Conservation (phyloP, 208 protist genomes). For the Phytomonas sp. region DNA sequence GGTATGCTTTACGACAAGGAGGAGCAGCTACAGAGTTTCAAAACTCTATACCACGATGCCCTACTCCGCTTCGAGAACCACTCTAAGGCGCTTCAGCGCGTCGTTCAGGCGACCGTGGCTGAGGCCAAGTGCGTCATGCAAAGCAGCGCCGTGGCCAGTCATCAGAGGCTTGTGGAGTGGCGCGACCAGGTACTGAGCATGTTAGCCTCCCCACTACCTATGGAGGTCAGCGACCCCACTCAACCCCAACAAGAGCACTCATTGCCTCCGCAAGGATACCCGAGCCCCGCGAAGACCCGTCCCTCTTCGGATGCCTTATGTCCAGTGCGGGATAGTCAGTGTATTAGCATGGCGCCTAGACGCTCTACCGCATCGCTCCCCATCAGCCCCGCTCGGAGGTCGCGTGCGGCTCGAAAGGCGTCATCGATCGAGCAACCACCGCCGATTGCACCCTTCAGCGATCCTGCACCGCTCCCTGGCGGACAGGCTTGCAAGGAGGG, state of each 20-base stretch:
- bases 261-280: not conserved
- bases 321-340: not conserved
- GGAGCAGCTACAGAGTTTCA: constrained; percentile 51
- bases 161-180: constrained; percentile 45
- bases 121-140: constrained; percentile 29
- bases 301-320: not conserved
- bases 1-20: constrained; percentile 63
- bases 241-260: not conserved
- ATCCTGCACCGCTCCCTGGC: too few species aligned
- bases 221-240: not conserved
- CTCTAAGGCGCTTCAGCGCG: constrained; percentile 33
- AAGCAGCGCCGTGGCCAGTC: constrained; percentile 20
- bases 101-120: constrained; percentile 44
- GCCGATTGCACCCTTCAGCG: too few species aligned
- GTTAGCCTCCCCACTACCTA: constrained; percentile 18
- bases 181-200: constrained; percentile 21
- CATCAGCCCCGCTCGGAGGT: too few species aligned
- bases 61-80: constrained; percentile 68
- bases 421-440: too few species aligned
- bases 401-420: too few species aligned
- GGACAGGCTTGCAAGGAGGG: too few species aligned
- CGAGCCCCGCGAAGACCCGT: not conserved
- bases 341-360: too few species aligned
- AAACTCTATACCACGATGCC: constrained; percentile 67
- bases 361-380: too few species aligned